Conservation (phyloP, 352 stramenopile genomes). For the Globisporangium cystogenes region DNA sequence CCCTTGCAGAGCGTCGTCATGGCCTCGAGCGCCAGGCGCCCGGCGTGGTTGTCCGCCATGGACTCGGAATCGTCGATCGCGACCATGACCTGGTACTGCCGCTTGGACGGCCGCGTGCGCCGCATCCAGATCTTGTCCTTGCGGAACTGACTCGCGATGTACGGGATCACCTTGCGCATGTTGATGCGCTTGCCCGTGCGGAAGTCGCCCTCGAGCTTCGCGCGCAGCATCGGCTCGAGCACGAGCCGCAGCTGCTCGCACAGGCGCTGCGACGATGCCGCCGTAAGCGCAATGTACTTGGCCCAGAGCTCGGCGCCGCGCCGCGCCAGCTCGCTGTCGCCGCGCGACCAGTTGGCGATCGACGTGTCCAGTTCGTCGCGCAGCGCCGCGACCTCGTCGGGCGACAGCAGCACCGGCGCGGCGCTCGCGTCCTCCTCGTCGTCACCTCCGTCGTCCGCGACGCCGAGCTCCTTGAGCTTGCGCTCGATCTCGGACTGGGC, state of each 20-base stretch:
- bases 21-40: slow-evolving; percentile 93
- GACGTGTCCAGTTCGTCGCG: slow-evolving; percentile 75
- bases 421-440: slow-evolving; percentile 25
- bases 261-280: slow-evolving; percentile 90
- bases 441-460: slow-evolving; percentile 32
- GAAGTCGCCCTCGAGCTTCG: slow-evolving; percentile 98
- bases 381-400: slow-evolving; percentile 68
- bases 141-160: slow-evolving; percentile 99
- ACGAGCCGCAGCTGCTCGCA: slow-evolving; percentile 99
- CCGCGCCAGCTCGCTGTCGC: slow-evolving; percentile 23
- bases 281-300: slow-evolving; percentile 91
- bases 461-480: slow-evolving; percentile 19
- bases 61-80: slow-evolving; percentile 99
- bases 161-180: slow-evolving; percentile 99
- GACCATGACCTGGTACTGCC: slow-evolving; percentile 98
- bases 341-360: slow-evolving; percentile 61
- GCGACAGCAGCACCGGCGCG: slow-evolving; percentile 35
- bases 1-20: slow-evolving; percentile 97
- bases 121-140: slow-evolving; percentile 99
- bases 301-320: slow-evolving; percentile 86
- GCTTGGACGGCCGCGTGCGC: slow-evolving; percentile 97
- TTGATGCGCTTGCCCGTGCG: slow-evolving; percentile 99
- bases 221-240: slow-evolving; percentile 97
- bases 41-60: slow-evolving; percentile 97
- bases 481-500: slow-evolving; percentile 29